These are phyloP conservation scores for Aspergillus campestris DNA, from an alignment of 495 filamentous ascomycete genomes.

Conservation along the genomic window DNA sequence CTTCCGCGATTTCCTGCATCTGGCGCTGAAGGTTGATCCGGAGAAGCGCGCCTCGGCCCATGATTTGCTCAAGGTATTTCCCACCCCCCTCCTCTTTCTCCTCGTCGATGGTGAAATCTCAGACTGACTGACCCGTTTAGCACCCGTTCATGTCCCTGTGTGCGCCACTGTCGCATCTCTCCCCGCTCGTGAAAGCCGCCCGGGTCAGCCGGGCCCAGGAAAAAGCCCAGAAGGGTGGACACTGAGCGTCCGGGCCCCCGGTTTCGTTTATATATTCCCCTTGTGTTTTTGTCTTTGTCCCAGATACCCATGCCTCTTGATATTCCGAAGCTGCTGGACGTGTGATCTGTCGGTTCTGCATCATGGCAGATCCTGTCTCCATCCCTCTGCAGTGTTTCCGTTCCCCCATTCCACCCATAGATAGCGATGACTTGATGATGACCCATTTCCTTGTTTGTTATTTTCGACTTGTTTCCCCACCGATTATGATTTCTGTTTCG, in stretches of 20 bases:
- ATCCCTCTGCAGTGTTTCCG: slow-evolving; percentile 1
- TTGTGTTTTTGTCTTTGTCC: slow-evolving; percentile 22
- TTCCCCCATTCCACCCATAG: slow-evolving; percentile 12
- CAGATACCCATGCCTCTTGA: slow-evolving; percentile 36
- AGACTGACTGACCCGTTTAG: slow-evolving; percentile 42
- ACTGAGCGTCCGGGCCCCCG: slow-evolving; percentile 17
- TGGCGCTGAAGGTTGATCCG: slow-evolving; percentile 90
- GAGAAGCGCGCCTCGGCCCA: slow-evolving; percentile 93
- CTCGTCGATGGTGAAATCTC: background rate
- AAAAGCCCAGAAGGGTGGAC: slow-evolving; percentile 56
- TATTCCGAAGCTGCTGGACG: slow-evolving; percentile 25
- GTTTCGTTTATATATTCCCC: slow-evolving; percentile 17
- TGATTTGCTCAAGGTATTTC: slow-evolving; percentile 76
- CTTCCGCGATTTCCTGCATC: slow-evolving; percentile 83
- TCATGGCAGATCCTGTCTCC: slow-evolving; percentile 9
- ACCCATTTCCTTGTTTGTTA: slow-evolving; percentile 3
- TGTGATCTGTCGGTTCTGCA: slow-evolving; percentile 20
- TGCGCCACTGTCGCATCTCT: slow-evolving; percentile 63
- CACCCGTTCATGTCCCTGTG: slow-evolving; percentile 79
- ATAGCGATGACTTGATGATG: slow-evolving; percentile 20
- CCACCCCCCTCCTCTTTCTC: slow-evolving; percentile 1
- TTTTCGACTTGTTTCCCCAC: slow-evolving; percentile 1
- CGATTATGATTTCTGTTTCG: background rate
- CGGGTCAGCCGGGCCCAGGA: slow-evolving; percentile 76
- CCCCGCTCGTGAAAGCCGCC: slow-evolving; percentile 82